phyloP scores from a whole-genome alignment of 441 rosid species.

The Arabidopsis hybrid region DNA sequence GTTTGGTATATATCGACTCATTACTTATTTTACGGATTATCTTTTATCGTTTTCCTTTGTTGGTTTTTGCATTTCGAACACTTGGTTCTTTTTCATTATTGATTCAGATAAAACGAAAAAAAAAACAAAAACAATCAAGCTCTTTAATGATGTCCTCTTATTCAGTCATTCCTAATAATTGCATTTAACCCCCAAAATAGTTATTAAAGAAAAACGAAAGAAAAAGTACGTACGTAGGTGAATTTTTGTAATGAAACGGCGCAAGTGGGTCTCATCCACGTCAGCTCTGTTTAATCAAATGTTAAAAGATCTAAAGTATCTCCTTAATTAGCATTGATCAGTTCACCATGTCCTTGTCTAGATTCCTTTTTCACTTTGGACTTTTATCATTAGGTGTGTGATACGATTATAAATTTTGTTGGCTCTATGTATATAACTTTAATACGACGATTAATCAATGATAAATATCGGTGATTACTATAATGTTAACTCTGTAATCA shows the following conservation, averaged over 20 bases:
- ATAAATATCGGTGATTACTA: neutral
- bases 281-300: slow-evolving; percentile 13
- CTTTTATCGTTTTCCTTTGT: neutral
- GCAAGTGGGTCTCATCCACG: slow-evolving; percentile 36
- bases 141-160: neutral
- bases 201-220: neutral
- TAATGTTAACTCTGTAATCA: slow-evolving; percentile 21
- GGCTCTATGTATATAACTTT: neutral
- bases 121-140: neutral
- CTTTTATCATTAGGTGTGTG: slow-evolving; percentile 1
- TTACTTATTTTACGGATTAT: neutral
- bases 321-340: neutral
- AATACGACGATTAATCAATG: slow-evolving; percentile 6
- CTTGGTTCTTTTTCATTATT: neutral
- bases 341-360: slow-evolving; percentile 18
- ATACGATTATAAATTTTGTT: slow-evolving; percentile 17
- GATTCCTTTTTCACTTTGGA: slow-evolving; percentile 23
- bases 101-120: neutral
- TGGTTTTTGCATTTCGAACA: neutral
- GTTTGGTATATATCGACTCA: neutral
- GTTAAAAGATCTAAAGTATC: neutral
- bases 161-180: slow-evolving; percentile 3
- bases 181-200: slow-evolving; percentile 5
- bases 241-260: slow-evolving; percentile 34
- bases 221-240: neutral